phyloP scores from a whole-genome alignment of 306 rosid genomes.

The Glycyrrhiza uralensis region DNA sequence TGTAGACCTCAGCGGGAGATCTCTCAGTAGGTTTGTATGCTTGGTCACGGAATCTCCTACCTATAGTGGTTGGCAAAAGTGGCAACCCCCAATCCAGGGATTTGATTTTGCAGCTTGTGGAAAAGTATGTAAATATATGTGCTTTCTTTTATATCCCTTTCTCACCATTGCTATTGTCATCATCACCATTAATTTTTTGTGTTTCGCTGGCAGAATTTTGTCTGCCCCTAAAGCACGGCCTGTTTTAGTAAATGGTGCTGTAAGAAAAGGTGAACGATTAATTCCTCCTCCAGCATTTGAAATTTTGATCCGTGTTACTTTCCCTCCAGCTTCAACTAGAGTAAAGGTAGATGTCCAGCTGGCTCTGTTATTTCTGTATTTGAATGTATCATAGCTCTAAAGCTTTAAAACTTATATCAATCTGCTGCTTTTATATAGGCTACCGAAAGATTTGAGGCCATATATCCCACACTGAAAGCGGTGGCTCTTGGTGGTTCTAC shows the following conservation, averaged over 20 bases:
- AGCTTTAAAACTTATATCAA: slow-evolving; percentile 1
- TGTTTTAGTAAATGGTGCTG: slow-evolving; percentile 75
- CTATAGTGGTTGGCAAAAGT: slow-evolving; percentile 64
- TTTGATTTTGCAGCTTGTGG: slow-evolving; percentile 79
- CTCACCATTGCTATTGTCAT: neutral
- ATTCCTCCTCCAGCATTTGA: slow-evolving; percentile 80
- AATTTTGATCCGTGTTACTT: slow-evolving; percentile 65
- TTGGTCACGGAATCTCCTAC: slow-evolving; percentile 79
- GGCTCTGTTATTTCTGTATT: neutral
- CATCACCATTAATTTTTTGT: neutral
- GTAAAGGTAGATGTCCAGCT: slow-evolving; percentile 54
- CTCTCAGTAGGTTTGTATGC: slow-evolving; percentile 80
- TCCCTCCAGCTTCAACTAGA: slow-evolving; percentile 74
- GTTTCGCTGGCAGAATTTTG: slow-evolving; percentile 61
- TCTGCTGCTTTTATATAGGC: slow-evolving; percentile 52
- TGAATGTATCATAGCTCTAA: neutral
- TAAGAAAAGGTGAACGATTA: slow-evolving; percentile 87
- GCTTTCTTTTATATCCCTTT: neutral
- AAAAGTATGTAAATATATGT: slow-evolving; percentile 50
- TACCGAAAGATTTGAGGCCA: slow-evolving; percentile 88
- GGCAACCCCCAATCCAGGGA: slow-evolving; percentile 86
- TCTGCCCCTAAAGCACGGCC: slow-evolving; percentile 80
- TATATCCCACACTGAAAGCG: slow-evolving; percentile 75
- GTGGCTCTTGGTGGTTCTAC: slow-evolving; percentile 82
- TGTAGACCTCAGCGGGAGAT: slow-evolving; percentile 75